Evolutionary conservation across 352 stramenopile genomes (phyloP), one percentile per base, ranked within the genome.

Genomic region (Pythium vanterpoolii): DNA sequence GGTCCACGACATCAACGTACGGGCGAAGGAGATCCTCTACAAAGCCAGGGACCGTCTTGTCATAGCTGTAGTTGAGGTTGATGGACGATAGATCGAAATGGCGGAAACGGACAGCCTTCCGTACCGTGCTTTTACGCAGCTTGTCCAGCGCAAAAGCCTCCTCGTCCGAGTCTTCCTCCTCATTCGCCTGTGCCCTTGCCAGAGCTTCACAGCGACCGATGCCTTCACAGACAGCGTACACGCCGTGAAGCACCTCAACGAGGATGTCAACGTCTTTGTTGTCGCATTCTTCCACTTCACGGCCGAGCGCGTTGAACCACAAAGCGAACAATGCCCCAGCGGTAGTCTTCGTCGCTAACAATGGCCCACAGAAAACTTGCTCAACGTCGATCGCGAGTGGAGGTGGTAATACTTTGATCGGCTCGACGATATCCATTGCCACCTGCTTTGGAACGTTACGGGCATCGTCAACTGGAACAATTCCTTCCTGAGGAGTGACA

Each of bases 11-110:
- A 2, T 43, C 36, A 0, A 69, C 64, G 54, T 88, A 88, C 14
- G 56, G 56, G 1, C 27, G 44, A 27, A 90, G 45, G 21, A 88
- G 65, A 10, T 68, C 53, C 39, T 87, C 76, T 13, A 88, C 73
- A 58, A 77, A 69, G 8, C 46, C 30, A 16, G 70, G 73, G 5
- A 77, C 60, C n/a, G 57, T 63, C 36, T 76, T 65, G 36, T 87
- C 64, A 9, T 76, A 68, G 24, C 80, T 66, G 38, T 90, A 88
- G 24, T 83, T 64, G 27, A 90, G 62, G 40, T 76, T 77, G 19
- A 88, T 43, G 24, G 77, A 85, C 7, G 80, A 90, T 2, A 90
- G 62, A 45, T 88, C 75, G 19, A 90, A 90, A 21, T 69, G 81
- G 18, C 70, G 80, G 33, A 90, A 90, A 0, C 75, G 69, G n/a